Conservation (phyloP, 2,329 filamentous ascomycete genomes). For the Pseudopithomyces maydicus region DNA sequence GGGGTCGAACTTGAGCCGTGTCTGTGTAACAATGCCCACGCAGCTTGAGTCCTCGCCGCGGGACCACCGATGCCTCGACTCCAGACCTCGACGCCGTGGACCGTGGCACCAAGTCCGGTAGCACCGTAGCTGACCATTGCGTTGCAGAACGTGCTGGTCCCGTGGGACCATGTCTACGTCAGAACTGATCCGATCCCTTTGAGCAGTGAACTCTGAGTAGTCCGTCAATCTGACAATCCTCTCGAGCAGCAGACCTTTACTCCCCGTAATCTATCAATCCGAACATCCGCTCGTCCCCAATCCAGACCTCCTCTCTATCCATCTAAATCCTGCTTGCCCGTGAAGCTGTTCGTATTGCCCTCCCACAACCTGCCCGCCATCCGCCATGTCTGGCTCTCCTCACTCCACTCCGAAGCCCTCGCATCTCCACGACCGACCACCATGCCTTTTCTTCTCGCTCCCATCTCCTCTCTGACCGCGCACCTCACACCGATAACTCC, state of each 20-base stretch:
- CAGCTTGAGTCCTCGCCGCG: too few relatives aligned
- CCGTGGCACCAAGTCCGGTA: neutral
- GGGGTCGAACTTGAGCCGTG: constrained; percentile 3
- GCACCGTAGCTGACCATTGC: too few relatives aligned
- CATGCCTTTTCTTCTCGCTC: neutral
- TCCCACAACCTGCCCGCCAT: neutral
- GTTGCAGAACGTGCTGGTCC: neutral
- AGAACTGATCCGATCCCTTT: too few relatives aligned
- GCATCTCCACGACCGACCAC: constrained; percentile 4
- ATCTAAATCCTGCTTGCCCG: neutral
- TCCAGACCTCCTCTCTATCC: neutral
- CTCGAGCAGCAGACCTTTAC: too few relatives aligned
- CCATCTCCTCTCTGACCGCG: neutral
- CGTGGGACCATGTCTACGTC: neutral
- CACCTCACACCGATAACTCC: neutral
- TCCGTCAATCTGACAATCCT: too few relatives aligned
- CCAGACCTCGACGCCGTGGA: neutral
- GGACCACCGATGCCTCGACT: neutral
- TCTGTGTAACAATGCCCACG: constrained; percentile 10
- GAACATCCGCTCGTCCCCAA: neutral
- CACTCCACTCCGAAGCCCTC: constrained; percentile 19
- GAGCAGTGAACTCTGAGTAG: too few relatives aligned
- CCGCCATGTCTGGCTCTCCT: constrained; percentile 30
- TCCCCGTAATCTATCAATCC: neutral
- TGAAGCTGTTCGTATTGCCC: neutral